Conservation (phyloP, 116 monocot genomes). For the Zostera marina region DNA sequence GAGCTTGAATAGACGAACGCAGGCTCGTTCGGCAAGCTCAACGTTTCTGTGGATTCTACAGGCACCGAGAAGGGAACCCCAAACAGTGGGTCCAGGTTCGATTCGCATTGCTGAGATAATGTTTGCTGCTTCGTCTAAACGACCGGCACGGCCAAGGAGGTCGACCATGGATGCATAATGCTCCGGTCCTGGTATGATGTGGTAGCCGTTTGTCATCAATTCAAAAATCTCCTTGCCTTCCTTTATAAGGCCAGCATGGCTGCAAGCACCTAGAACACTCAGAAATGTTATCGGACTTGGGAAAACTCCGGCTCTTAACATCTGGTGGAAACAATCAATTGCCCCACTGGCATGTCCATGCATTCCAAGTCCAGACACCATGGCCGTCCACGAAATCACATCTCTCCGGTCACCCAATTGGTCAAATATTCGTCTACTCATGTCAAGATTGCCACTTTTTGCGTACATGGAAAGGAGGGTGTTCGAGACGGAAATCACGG, state of each 20-base stretch:
- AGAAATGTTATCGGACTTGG: constrained; percentile 59
- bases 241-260: constrained; percentile 57
- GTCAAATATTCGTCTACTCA: constrained; percentile 31
- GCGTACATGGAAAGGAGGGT: constrained; percentile 70
- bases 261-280: constrained; percentile 70
- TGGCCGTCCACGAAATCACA: constrained; percentile 81
- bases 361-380: constrained; percentile 52
- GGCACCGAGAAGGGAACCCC: constrained; percentile 85
- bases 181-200: constrained; percentile 35
- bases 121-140: constrained; percentile 52
- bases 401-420: constrained; percentile 24
- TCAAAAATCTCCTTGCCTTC: constrained; percentile 54
- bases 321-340: constrained; percentile 40
- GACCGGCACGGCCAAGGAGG: constrained; percentile 75
- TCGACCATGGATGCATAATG: constrained; percentile 93
- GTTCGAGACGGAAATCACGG: constrained; percentile 37
- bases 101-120: constrained; percentile 56
- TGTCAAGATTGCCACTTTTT: constrained; percentile 46
- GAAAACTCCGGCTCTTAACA: constrained; percentile 30
- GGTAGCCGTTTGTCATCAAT: constrained; percentile 34
- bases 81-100: constrained; percentile 62
- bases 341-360: constrained; percentile 58
- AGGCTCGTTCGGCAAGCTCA: constrained; percentile 71
- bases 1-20: constrained; percentile 50
- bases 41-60: constrained; percentile 62